Percentiles rank a stretch among this genome's conserved stretches.
Conservation (phyloP, 2,329 filamentous ascomycete genomes). For the Penicillium sp. region DNA sequence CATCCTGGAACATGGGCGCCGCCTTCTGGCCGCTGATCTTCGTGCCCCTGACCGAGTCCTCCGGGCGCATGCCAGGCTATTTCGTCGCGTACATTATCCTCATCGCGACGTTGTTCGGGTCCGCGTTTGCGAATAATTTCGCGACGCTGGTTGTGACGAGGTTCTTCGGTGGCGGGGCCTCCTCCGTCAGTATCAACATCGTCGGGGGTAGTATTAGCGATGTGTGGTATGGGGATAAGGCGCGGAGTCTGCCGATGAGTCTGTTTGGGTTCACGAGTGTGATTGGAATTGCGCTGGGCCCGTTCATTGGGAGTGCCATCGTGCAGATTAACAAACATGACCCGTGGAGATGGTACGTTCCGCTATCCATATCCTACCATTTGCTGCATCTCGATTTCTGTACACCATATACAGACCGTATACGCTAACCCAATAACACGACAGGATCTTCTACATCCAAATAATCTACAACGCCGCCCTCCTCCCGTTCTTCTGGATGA, state of each 20-base stretch:
- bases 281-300: slow-evolving; percentile 50
- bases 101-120: slow-evolving; percentile 48
- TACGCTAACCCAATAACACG: too few relatives aligned
- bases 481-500: slow-evolving; percentile 47
- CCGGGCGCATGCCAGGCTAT: slow-evolving; percentile 51
- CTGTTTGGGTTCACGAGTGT: slow-evolving; percentile 51
- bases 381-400: not conserved
- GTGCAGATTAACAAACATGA: slow-evolving; percentile 38
- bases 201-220: slow-evolving; percentile 43
- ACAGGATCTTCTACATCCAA: slow-evolving; percentile 52
- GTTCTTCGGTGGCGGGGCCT: slow-evolving; percentile 51
- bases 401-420: too few relatives aligned
- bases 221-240: slow-evolving; percentile 43
- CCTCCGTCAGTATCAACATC: slow-evolving; percentile 50
- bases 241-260: slow-evolving; percentile 49
- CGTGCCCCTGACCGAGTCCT: slow-evolving; percentile 46
- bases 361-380: too few relatives aligned
- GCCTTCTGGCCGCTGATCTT: slow-evolving; percentile 45
- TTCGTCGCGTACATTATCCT: slow-evolving; percentile 48
- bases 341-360: slow-evolving; percentile 47
- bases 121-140: slow-evolving; percentile 51
- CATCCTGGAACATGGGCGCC: slow-evolving; percentile 45
- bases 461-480: slow-evolving; percentile 50
- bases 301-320: slow-evolving; percentile 49
- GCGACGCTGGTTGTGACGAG: slow-evolving; percentile 51